Percentiles rank a stretch among this genome's conserved stretches.
Conservation (phyloP, 257 asterid species). For the Forsythia viridissima region DNA sequence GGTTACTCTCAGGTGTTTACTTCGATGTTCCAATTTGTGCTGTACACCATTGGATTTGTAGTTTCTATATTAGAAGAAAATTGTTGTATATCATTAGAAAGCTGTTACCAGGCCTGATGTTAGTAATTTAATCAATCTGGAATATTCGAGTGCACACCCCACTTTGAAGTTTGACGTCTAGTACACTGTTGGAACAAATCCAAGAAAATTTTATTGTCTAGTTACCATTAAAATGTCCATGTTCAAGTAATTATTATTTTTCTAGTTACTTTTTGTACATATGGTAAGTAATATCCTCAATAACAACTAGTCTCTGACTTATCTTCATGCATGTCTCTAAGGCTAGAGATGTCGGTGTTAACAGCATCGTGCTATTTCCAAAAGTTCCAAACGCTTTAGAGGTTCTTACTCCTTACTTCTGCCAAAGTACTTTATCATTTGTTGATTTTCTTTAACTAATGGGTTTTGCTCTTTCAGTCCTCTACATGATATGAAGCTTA, state of each 20-base stretch:
- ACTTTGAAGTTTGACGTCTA: not conserved
- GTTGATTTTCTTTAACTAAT: conserved; percentile 14
- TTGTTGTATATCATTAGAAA: not conserved
- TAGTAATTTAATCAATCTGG: not conserved
- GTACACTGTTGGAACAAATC: no score
- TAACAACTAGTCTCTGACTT: conserved; percentile 10
- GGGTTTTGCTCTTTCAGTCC: conserved; percentile 40
- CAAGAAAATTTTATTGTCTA: not conserved
- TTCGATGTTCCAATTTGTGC: not conserved
- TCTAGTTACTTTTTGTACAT: not conserved
- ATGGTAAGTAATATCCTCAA: conserved; percentile 1
- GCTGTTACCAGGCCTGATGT: not conserved
- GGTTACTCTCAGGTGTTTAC: not conserved
- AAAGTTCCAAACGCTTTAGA: conserved; percentile 94
- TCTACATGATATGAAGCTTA: conserved; percentile 92
- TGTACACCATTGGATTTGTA: not conserved
- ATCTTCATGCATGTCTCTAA: conserved; percentile 63
- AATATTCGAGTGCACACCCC: not conserved
- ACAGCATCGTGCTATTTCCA: conserved; percentile 95
- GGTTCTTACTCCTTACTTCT: conserved; percentile 41
- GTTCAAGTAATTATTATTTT: not conserved
- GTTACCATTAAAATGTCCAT: not conserved
- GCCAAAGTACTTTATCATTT: conserved; percentile 8
- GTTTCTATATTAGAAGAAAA: no score
- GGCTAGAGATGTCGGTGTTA: conserved; percentile 96